These are phyloP conservation scores for Ceratobasidium sp. DNA, from an alignment of 1,284 basidiomycete genomes.

Conservation along the genomic window DNA sequence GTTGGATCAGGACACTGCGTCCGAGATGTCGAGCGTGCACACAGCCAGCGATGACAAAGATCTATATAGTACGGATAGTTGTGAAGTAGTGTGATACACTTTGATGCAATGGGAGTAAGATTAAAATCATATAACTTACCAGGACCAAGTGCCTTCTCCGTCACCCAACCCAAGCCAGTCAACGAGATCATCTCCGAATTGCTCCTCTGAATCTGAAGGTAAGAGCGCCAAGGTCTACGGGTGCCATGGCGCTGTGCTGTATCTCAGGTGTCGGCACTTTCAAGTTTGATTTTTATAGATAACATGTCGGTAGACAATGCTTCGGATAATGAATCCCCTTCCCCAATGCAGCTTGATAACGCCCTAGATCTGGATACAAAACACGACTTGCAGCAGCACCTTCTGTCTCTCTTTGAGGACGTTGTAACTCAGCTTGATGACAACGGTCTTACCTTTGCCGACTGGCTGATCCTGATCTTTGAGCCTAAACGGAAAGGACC, in stretches of 20 bases:
- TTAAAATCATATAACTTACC: not conserved
- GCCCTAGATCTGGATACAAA: not conserved
- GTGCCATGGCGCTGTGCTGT: not conserved
- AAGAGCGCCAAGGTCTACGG: not conserved
- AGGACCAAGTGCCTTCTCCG: not conserved
- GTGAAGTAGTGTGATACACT: not conserved
- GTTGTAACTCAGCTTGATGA: too few relatives aligned
- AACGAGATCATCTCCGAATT: not conserved
- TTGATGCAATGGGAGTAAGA: not conserved
- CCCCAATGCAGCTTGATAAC: not conserved
- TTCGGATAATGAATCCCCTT: not conserved
- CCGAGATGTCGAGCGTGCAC: not conserved
- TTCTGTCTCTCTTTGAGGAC: too few relatives aligned
- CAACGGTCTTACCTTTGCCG: too few relatives aligned
- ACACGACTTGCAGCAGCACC: not conserved
- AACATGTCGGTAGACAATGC: not conserved
- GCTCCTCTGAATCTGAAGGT: not conserved
- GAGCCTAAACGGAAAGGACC: too few relatives aligned
- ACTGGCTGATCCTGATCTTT: too few relatives aligned
- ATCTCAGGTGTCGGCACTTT: not conserved
- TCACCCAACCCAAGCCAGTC: not conserved
- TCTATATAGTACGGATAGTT: not conserved
- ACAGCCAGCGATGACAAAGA: not conserved
- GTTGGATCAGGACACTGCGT: not conserved
- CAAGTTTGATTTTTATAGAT: not conserved